Conservation (phyloP, 805 yeast genomes). For the Sungouiozyma ichnusensis region DNA sequence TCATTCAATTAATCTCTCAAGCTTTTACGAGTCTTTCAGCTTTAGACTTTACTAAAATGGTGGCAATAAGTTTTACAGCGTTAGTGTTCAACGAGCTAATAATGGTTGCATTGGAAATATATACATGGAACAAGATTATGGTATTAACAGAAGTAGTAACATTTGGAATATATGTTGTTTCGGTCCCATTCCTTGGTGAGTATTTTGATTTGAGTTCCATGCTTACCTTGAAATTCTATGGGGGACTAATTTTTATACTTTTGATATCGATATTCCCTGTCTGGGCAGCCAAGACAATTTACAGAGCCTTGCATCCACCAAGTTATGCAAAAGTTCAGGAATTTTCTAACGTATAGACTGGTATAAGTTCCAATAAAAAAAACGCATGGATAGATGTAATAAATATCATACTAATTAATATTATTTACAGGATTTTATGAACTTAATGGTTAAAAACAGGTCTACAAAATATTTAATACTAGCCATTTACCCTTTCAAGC, state of each 20-base stretch:
- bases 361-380: not conserved
- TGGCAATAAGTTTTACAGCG: conserved; percentile 75
- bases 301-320: conserved; percentile 78
- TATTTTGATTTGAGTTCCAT: conserved; percentile 70
- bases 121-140: conserved; percentile 85
- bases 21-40: conserved; percentile 51
- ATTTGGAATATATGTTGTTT: conserved; percentile 50
- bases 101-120: conserved; percentile 89
- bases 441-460: no score
- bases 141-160: conserved; percentile 62
- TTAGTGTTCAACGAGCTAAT: conserved; percentile 74
- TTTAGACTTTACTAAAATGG: conserved; percentile 57
- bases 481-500: no score
- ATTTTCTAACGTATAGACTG: conserved; percentile 28
- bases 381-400: not conserved
- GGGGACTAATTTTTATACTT: conserved; percentile 59
- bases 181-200: conserved; percentile 79
- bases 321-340: conserved; percentile 95
- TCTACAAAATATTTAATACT: conserved; percentile 10
- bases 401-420: not conserved
- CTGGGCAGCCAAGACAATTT: conserved; percentile 71
- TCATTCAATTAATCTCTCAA: conserved; percentile 79
- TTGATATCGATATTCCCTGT: conserved; percentile 74
- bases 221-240: conserved; percentile 45
- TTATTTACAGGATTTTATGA: not conserved